Conservation (phyloP, 257 asterid species). For the Solanum piurae region DNA sequence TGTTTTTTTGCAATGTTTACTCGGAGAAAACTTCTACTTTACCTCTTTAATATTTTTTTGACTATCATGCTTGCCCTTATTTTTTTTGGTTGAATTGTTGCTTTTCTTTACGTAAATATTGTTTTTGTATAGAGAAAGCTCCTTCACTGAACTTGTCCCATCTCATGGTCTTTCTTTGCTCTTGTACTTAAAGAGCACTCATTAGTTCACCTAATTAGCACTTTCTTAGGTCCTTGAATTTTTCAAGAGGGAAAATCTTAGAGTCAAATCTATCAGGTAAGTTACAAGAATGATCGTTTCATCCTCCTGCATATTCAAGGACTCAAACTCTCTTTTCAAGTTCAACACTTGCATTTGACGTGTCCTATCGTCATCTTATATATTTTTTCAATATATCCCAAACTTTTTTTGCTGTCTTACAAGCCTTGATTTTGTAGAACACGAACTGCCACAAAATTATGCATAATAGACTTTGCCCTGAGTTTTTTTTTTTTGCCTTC, state of each 20-base stretch:
- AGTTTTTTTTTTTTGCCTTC: neutral
- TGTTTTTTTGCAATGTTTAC: neutral
- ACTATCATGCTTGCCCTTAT: neutral
- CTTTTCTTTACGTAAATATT: neutral
- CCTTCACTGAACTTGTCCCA: neutral
- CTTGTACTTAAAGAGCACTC: neutral
- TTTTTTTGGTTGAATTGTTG: neutral
- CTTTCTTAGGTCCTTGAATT: neutral
- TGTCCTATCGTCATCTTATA: neutral
- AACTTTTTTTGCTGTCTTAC: neutral
- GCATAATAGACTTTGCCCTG: neutral
- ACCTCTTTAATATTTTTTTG: neutral
- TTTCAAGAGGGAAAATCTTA: neutral
- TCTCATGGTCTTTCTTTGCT: neutral
- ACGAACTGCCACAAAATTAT: neutral
- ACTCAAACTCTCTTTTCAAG: neutral
- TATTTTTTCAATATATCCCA: too few species aligned
- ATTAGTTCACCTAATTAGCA: neutral
- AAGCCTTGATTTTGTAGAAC: neutral
- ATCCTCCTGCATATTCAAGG: neutral
- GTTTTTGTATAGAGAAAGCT: too few species aligned
- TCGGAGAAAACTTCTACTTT: neutral
- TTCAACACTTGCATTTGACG: neutral
- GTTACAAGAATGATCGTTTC: neutral
- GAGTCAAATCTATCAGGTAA: neutral